A percentile compares a stretch with the other conserved stretches of the same genome.
phyloP scores from a whole-genome alignment of 2,329 filamentous ascomycete species.

The Davidsoniella australis region DNA sequence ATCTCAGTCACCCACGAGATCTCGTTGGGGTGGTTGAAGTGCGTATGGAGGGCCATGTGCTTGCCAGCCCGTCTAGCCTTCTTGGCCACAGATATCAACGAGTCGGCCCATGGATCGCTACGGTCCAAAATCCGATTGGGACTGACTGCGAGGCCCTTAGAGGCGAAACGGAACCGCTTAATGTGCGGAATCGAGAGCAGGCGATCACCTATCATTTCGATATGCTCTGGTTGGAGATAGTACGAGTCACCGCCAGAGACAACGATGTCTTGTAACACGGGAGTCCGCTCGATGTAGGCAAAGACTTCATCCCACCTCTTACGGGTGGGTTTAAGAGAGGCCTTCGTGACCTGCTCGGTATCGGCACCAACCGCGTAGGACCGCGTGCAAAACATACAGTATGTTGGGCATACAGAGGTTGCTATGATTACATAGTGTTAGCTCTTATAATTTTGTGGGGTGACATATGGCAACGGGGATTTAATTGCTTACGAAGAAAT shows the following conservation, averaged over 20 bases:
- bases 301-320: conserved; percentile 39
- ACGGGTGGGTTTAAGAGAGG: conserved; percentile 22
- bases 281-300: conserved; percentile 34
- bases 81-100: conserved; percentile 33
- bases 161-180: conserved; percentile 41
- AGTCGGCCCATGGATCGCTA: conserved; percentile 34
- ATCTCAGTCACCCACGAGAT: conserved; percentile 40
- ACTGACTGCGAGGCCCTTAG: conserved; percentile 42
- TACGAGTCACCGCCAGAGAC: conserved; percentile 47
- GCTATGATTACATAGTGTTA: conserved; percentile 21
- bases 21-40: conserved; percentile 47
- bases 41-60: conserved; percentile 44
- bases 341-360: conserved; percentile 34
- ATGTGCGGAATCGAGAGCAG: conserved; percentile 41
- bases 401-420: conserved; percentile 42
- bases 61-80: conserved; percentile 36
- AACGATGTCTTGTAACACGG: conserved; percentile 38
- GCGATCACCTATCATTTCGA: conserved; percentile 35
- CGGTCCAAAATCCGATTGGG: conserved; percentile 37
- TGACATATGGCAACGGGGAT: too few relatives aligned
- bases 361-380: conserved; percentile 39
- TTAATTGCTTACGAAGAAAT: conserved; percentile 33
- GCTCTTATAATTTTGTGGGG: neutral
- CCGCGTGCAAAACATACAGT: conserved; percentile 45
- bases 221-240: conserved; percentile 34